Conservation (phyloP, 768 basidiomycete genomes). For the Arthromyces matolae region DNA sequence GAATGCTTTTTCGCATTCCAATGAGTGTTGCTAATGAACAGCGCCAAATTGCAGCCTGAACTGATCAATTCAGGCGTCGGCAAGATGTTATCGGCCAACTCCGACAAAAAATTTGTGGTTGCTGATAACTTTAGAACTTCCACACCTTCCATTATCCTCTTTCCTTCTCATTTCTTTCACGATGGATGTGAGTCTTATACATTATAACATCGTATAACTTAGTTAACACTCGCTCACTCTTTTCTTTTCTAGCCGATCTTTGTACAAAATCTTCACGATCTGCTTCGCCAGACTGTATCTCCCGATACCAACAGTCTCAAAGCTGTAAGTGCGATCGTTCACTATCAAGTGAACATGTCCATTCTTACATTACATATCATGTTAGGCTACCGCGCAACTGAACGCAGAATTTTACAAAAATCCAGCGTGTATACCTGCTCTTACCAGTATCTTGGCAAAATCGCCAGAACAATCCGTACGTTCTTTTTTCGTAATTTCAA, state of each 20-base stretch:
- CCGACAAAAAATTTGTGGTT: slow-evolving; percentile 55
- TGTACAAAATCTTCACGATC: slow-evolving; percentile 77
- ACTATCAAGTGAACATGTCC: not conserved
- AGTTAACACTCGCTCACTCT: slow-evolving; percentile 16
- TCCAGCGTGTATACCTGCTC: slow-evolving; percentile 84
- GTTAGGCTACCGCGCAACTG: slow-evolving; percentile 86
- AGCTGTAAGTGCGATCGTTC: slow-evolving; percentile 54
- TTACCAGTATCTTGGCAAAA: slow-evolving; percentile 81
- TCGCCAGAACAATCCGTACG: slow-evolving; percentile 82
- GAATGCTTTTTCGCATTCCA: too few species aligned
- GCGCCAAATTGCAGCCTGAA: too few species aligned
- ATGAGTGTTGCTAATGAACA: not conserved
- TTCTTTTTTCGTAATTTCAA: too few species aligned
- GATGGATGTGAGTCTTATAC: slow-evolving; percentile 47
- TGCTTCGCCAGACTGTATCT: slow-evolving; percentile 80
- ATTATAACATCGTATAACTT: slow-evolving; percentile 9
- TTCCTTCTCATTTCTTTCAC: slow-evolving; percentile 9
- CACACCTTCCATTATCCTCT: slow-evolving; percentile 23
- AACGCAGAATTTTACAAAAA: slow-evolving; percentile 94
- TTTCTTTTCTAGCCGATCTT: slow-evolving; percentile 53
- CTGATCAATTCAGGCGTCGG: slow-evolving; percentile 9
- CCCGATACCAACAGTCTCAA: slow-evolving; percentile 90
- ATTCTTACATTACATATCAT: slow-evolving; percentile 1
- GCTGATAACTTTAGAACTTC: slow-evolving; percentile 21
- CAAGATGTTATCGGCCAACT: slow-evolving; percentile 43